A percentile compares a stretch with the other conserved stretches of the same genome.
These are phyloP conservation scores for Decorospora gaudefroyi DNA, from an alignment of 2,329 filamentous ascomycete genomes.

Conservation along the genomic window DNA sequence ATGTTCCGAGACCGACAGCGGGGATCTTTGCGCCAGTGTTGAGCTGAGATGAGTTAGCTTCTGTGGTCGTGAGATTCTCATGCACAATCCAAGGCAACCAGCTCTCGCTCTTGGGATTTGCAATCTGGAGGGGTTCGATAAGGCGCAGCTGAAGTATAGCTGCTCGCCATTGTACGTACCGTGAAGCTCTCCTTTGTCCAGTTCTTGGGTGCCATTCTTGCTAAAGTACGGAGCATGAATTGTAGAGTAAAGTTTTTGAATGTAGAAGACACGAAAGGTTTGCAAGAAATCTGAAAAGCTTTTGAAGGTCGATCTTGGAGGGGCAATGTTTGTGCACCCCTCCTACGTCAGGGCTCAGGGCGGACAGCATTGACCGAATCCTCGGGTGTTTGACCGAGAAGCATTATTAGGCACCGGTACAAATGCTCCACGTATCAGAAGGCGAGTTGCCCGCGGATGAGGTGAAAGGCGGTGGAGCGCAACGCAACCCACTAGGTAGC, in stretches of 20 bases:
- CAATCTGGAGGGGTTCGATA: neutral
- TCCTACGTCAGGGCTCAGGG: slow-evolving; percentile 17
- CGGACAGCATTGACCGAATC: slow-evolving; percentile 10
- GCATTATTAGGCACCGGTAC: slow-evolving; percentile 13
- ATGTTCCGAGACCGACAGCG: slow-evolving; percentile 75
- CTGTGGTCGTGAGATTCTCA: neutral
- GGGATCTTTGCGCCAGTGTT: slow-evolving; percentile 73
- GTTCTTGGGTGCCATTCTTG: slow-evolving; percentile 40
- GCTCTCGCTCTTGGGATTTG: neutral
- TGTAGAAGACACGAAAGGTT: slow-evolving; percentile 7
- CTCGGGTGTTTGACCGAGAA: slow-evolving; percentile 1
- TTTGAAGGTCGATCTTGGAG: slow-evolving; percentile 12
- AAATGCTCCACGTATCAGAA: slow-evolving; percentile 14
- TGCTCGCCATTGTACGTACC: slow-evolving; percentile 9
- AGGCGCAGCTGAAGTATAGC: neutral
- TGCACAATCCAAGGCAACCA: neutral
- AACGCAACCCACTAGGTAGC: neutral
- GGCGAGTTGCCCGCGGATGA: slow-evolving; percentile 14
- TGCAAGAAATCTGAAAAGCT: slow-evolving; percentile 7
- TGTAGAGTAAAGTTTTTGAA: slow-evolving; percentile 8
- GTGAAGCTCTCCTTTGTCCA: slow-evolving; percentile 47
- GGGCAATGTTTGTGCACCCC: slow-evolving; percentile 11
- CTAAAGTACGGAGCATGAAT: slow-evolving; percentile 34
- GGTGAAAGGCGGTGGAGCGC: slow-evolving; percentile 3
- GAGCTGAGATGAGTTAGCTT: slow-evolving; percentile 26